Base-by-base conservation (phyloP, 2,329 filamentous ascomycete species). In the Endoconidiophora laricicola region DNA sequence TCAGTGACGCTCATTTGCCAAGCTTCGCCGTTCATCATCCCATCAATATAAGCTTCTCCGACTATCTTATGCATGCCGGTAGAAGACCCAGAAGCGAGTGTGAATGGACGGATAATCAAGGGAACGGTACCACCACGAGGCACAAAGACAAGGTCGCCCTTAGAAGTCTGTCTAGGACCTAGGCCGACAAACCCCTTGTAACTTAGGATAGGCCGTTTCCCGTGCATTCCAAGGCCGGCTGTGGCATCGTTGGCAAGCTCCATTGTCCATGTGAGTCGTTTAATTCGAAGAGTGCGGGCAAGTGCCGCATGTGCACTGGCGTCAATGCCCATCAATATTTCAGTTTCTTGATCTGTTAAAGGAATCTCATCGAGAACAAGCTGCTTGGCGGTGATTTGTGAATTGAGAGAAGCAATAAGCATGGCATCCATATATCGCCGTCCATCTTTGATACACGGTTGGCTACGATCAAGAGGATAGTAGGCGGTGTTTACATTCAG, bases 1-100 rank as follows among this genome's bases (percentile, higher is more conserved):
- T 50, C 49, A 3, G 36, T 24, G 20, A 50, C 42, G 37, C 37
- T 37, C 49, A 50, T 46, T 37, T 50, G 33, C 49, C 49, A 50
- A n/a, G 49, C 49, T 18, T 36, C 22, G 4, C 49, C 49, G 2
- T 23, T 7, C 49, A 50, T 50, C 22, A 50, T 45, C 10, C 49
- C 43, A 16, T 50, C 49, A 33, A 50, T 42, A 40, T 50, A 50
- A 6, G 37, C 36, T n/a, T 50, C 49, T 6, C 49, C 49, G 6
- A 50, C 18, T 12, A 50, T 20, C 22, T 23, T 46, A 40, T 46
- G 44, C 37, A 50, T 40, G 14, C 49, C 49, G 9, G 49, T 46
- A 16, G 18, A 26, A 7, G 37, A 16, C 23, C 36, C 49, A 12
- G 14, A 44, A n/a, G 33, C 44, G 18, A 46, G 20, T 9, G n/a